Evolutionary conservation across 2,329 filamentous ascomycete species (phyloP).

Genomic region (Calonectria ilicicola): DNA sequence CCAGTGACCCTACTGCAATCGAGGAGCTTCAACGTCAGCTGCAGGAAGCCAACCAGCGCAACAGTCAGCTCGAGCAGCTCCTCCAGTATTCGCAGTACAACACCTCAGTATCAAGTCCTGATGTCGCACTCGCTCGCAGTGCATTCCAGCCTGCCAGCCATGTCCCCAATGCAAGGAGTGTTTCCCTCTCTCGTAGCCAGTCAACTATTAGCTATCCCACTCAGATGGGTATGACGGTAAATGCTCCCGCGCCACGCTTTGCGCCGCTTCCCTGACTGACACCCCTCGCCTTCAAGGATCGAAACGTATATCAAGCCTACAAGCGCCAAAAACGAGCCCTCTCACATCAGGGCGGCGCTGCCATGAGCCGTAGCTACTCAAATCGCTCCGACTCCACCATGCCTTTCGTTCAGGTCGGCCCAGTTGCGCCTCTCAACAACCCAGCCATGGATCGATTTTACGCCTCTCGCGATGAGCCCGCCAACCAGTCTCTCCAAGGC

Average conservation of each 20-base stretch:
- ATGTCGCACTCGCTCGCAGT: conserved; percentile 27
- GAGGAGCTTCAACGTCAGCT: conserved; percentile 44
- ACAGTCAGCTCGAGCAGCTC: conserved; percentile 38
- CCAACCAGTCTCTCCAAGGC: conserved; percentile 39
- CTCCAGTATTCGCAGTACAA: conserved; percentile 32
- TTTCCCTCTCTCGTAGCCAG: conserved; percentile 42
- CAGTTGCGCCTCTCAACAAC: conserved; percentile 47
- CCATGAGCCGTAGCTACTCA: conserved; percentile 59
- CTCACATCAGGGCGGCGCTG: conserved; percentile 46
- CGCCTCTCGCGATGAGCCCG: conserved; percentile 47
- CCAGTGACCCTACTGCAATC: conserved; percentile 30
- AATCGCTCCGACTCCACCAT: conserved; percentile 54
- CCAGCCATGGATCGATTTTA: conserved; percentile 46
- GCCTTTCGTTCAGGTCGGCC: conserved; percentile 52
- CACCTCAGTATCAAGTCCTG: conserved; percentile 33
- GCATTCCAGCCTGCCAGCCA: conserved; percentile 33
- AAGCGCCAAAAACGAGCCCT: conserved; percentile 39
- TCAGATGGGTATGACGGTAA: conserved; percentile 39
- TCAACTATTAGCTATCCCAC: conserved; percentile 43
- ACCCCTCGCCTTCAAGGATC: conserved; percentile 26
- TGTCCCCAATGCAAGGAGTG: conserved; percentile 37
- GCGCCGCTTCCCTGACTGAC: conserved; percentile 25
- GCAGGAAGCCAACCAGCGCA: conserved; percentile 34
- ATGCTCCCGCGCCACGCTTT: conserved; percentile 10
- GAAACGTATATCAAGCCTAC: conserved; percentile 28